phyloP scores from a whole-genome alignment of 139 green algal genomes.

The Asterochloris sp. region DNA sequence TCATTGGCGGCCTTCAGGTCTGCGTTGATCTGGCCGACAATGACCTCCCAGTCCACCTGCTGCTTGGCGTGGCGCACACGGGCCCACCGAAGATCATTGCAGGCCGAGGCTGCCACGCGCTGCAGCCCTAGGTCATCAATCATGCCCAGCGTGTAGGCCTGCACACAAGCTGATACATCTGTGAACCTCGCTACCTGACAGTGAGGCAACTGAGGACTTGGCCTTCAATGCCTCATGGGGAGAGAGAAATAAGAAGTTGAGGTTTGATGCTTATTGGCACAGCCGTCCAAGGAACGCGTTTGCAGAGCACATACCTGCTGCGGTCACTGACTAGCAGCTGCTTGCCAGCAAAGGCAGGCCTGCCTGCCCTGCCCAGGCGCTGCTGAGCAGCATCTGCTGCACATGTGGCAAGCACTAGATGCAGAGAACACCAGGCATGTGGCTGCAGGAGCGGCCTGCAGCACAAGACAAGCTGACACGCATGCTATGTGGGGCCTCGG shows the following conservation, averaged over 20 bases:
- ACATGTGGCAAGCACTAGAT: no score
- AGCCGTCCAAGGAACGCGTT: neutral
- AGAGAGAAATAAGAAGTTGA: neutral
- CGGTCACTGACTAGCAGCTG: neutral
- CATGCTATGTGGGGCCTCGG: no score
- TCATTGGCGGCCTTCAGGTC: constrained; percentile 41
- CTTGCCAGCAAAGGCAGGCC: neutral
- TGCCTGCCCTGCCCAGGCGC: no score
- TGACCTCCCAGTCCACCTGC: constrained; percentile 20
- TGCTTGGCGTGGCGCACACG: constrained; percentile 16
- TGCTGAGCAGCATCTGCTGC: no score
- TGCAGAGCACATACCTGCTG: neutral
- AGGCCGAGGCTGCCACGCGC: constrained; percentile 27
- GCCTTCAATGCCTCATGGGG: neutral
- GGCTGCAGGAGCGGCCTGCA: no score
- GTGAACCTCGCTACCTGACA: no score
- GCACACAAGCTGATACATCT: neutral
- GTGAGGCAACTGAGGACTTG: no score
- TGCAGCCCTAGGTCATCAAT: constrained; percentile 33
- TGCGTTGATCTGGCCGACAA: constrained; percentile 32
- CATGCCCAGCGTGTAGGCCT: constrained; percentile 37
- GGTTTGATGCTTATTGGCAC: neutral
- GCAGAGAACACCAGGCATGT: no score
- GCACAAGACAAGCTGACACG: no score
- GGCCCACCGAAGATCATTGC: constrained; percentile 23